These are phyloP conservation scores for Aureobasidium sp. DNA, from an alignment of 2,329 filamentous ascomycete species.

Conservation along the genomic window DNA sequence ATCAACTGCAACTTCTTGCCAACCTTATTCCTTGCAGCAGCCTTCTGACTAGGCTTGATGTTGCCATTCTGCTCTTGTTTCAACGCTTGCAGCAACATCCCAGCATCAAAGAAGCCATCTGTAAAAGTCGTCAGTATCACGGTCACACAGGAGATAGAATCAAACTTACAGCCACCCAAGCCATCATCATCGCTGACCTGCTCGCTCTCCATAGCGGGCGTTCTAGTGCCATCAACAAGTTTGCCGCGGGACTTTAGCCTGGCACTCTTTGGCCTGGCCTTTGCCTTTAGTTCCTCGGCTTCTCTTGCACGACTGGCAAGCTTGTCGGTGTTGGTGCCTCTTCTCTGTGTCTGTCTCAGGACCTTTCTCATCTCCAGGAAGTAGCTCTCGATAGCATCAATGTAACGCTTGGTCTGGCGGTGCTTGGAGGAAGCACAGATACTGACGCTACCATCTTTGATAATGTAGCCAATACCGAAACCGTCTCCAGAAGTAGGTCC, in stretches of 20 bases:
- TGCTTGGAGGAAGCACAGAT: slow-evolving; percentile 94
- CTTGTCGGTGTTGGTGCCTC: slow-evolving; percentile 44
- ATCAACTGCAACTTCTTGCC: slow-evolving; percentile 64
- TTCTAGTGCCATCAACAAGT: slow-evolving; percentile 52
- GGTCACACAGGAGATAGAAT: neutral
- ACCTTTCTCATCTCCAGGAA: slow-evolving; percentile 83
- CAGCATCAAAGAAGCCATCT: slow-evolving; percentile 98
- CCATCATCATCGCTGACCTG: slow-evolving; percentile 76
- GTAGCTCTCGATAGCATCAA: slow-evolving; percentile 84
- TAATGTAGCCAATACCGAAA: slow-evolving; percentile 97
- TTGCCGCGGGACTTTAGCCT: slow-evolving; percentile 64
- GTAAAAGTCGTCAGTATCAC: slow-evolving; percentile 14
- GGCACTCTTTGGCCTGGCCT: slow-evolving; percentile 32
- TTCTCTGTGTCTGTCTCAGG: slow-evolving; percentile 57
- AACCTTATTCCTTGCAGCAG: slow-evolving; percentile 56
- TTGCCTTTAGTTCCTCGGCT: slow-evolving; percentile 50
- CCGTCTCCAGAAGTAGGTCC: slow-evolving; percentile 89
- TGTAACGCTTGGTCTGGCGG: slow-evolving; percentile 80
- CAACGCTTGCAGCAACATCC: slow-evolving; percentile 83
- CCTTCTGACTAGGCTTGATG: slow-evolving; percentile 44
- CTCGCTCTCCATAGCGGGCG: slow-evolving; percentile 55
- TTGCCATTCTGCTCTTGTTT: slow-evolving; percentile 56
- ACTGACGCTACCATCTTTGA: slow-evolving; percentile 85
- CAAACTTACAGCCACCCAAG: slow-evolving; percentile 78
- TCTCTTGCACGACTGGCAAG: slow-evolving; percentile 52